Evolutionary conservation across 2,329 filamentous ascomycete species (phyloP), one percentile per base, ranked within the genome.

Genomic region (Neofusicoccum sp.): DNA sequence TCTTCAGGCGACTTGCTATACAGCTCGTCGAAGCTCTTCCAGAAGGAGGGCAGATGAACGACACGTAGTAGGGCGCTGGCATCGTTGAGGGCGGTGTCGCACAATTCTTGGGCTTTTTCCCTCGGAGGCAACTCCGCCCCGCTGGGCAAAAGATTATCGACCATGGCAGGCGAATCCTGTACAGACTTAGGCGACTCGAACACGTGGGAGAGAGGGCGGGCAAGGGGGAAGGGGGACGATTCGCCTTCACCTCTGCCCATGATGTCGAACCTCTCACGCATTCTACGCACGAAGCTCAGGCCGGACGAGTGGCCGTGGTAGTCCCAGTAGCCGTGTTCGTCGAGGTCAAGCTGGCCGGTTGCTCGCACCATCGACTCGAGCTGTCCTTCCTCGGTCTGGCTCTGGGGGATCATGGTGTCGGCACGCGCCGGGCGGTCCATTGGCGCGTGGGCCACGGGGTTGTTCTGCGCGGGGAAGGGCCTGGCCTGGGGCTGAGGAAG

Each of bases 291-390:
- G 73, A 97, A 99, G 64, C 93, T 91, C 44, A 93, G 84, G 2
- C 93, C 93, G 0, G 95, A 98, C 0, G 93, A 97, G 65, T 90
- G 89, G 49, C 95, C 95, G 70, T 96, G 91, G 69, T 96, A 99
- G 74, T 98, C 93, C 87, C 92, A 96, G 67, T 95, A 87, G 43
- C 93, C 93, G 68, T 88, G 86, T 67, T 98, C 93, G 68, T 96
- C 92, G 34, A 98, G 82, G 69, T 98, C 93, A 16, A 99, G 82
- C 71, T 93, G 90, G 36, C 93, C 95, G 2, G 93, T 91, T 43
- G 90, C 90, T 71, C 93, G 90, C 61, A 98, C 92, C 93, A 99
- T 98, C 30, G 93, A 96, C 70, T 93, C 88, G 28, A 99, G 80
- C 65, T 93, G 85, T 9, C 75, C 68, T 8, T 73, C 70, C 49